These are phyloP conservation scores for Ustilago curta DNA, from an alignment of 1,284 basidiomycete species.

Conservation along the genomic window DNA sequence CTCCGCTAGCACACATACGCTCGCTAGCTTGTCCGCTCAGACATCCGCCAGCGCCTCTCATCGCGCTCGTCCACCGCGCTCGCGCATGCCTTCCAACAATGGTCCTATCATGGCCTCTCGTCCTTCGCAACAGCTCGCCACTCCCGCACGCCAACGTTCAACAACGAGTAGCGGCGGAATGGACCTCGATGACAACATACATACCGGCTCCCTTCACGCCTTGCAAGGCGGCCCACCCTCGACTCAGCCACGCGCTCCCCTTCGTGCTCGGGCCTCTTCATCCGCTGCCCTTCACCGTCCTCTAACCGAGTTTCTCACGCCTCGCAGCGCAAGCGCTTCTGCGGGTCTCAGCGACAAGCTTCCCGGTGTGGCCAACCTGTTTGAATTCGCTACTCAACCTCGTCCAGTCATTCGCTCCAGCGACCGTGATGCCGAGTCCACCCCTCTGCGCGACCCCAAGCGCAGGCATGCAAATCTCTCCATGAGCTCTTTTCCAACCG, in stretches of 20 bases:
- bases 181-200: slow-evolving; percentile 22
- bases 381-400: slow-evolving; percentile 53
- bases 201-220: slow-evolving; percentile 1
- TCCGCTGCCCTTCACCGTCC: slow-evolving; percentile 44
- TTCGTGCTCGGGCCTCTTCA: slow-evolving; percentile 46
- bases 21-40: slow-evolving; percentile 21
- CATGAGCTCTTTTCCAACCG: slow-evolving; percentile 40
- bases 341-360: slow-evolving; percentile 48
- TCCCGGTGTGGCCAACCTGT: slow-evolving; percentile 50
- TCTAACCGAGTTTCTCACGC: slow-evolving; percentile 49
- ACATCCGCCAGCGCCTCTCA: slow-evolving; percentile 12
- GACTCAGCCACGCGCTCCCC: slow-evolving; percentile 19
- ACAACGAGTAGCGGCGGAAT: slow-evolving; percentile 28
- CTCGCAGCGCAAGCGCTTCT: slow-evolving; percentile 53
- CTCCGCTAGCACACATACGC: slow-evolving; percentile 29
- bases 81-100: slow-evolving; percentile 26
- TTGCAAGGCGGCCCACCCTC: not conserved
- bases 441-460: slow-evolving; percentile 37
- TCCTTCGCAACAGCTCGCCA: slow-evolving; percentile 20
- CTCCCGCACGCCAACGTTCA: slow-evolving; percentile 35
- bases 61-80: slow-evolving; percentile 18
- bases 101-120: slow-evolving; percentile 9
- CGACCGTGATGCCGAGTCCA: slow-evolving; percentile 26
- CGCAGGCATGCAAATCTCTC: slow-evolving; percentile 39
- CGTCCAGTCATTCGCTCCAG: slow-evolving; percentile 38